Conservation (phyloP, 1,284 basidiomycete species). For the Coniferiporia sulphurascens region DNA sequence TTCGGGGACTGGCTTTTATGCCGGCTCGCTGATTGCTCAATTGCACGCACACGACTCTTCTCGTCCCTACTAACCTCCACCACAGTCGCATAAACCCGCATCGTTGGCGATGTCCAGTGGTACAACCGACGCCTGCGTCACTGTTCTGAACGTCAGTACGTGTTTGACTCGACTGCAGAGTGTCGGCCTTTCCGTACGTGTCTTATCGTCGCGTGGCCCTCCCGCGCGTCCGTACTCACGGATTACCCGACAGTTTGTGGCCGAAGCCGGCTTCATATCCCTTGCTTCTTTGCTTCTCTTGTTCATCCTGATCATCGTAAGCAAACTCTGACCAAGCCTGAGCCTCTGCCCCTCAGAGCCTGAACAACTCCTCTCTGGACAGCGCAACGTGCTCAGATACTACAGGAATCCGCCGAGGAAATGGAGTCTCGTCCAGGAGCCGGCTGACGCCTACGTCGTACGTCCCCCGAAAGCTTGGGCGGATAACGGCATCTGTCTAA, state of each 20-base stretch:
- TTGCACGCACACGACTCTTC: too few species aligned
- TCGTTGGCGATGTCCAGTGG: background rate
- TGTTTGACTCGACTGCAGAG: constrained; percentile 28
- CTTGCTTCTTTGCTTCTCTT: constrained; percentile 26
- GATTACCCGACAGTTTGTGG: constrained; percentile 21
- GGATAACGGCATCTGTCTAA: background rate
- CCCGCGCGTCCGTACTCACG: background rate
- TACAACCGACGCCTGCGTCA: background rate
- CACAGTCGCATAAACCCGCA: background rate
- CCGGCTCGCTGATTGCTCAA: too few species aligned
- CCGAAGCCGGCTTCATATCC: constrained; percentile 28
- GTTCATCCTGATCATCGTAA: constrained; percentile 27
- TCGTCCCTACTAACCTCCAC: too few species aligned
- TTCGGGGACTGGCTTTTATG: too few species aligned
- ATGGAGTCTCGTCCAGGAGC: constrained; percentile 29
- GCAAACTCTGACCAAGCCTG: constrained; percentile 6
- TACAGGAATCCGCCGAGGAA: constrained; percentile 23
- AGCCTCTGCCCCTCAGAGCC: background rate
- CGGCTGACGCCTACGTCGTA: constrained; percentile 35
- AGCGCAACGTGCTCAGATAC: constrained; percentile 29
- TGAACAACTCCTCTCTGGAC: background rate
- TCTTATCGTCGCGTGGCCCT: background rate
- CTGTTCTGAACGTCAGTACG: background rate
- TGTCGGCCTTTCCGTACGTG: constrained; percentile 27
- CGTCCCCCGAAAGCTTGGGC: background rate